Evolutionary conservation across 352 stramenopile genomes (phyloP).

Genomic region (Phytopythium vexans): DNA sequence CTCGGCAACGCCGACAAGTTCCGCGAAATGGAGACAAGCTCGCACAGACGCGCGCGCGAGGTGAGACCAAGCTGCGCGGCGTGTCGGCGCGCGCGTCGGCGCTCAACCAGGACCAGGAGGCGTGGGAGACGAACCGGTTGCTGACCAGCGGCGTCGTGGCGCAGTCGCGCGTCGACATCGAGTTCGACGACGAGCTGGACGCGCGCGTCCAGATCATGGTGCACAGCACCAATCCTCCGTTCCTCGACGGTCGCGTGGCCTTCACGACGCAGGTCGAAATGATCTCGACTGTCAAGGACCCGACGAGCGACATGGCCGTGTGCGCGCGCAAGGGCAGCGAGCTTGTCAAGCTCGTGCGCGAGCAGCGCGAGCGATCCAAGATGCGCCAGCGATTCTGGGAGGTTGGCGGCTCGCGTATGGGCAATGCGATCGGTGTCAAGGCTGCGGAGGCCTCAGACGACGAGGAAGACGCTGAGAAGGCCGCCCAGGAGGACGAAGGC

Average conservation of each 20-base stretch:
- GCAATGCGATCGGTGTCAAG: constrained; percentile 93
- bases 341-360: constrained; percentile 70
- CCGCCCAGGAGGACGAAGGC: constrained; percentile 21
- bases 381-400: constrained; percentile 99
- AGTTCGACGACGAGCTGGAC: constrained; percentile 94
- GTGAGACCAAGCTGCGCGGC: constrained; percentile 86
- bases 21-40: constrained; percentile 88
- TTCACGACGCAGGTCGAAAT: constrained; percentile 96
- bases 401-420: constrained; percentile 96
- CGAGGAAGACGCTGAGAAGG: constrained; percentile 46
- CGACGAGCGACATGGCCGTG: constrained; percentile 94
- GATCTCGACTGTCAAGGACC: constrained; percentile 95
- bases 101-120: constrained; percentile 95
- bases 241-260: constrained; percentile 91
- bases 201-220: constrained; percentile 95
- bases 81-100: constrained; percentile 91
- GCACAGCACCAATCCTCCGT: constrained; percentile 97
- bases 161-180: constrained; percentile 59
- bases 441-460: constrained; percentile 48
- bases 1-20: constrained; percentile 92
- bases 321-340: constrained; percentile 93
- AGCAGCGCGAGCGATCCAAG: constrained; percentile 82
- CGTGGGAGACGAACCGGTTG: constrained; percentile 98
- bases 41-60: constrained; percentile 64
- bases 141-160: constrained; percentile 93